Conservation (phyloP, 2,329 filamentous ascomycete genomes). For the Penicillium capsulatum region DNA sequence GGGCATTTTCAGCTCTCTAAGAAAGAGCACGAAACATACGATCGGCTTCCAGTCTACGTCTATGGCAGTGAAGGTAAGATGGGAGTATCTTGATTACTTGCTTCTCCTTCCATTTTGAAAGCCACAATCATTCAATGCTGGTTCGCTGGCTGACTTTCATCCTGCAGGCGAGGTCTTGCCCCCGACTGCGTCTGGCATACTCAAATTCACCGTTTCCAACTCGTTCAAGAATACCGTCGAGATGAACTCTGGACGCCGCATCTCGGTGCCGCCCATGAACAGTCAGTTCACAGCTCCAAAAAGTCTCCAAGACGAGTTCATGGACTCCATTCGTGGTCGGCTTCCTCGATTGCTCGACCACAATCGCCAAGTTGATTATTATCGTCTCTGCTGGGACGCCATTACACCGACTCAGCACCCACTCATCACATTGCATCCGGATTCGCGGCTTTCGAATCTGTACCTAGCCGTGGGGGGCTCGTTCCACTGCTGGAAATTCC, state of each 20-base stretch:
- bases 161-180: slow-evolving; percentile 44
- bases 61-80: slow-evolving; percentile 41
- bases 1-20: slow-evolving; percentile 54
- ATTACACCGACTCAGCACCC: slow-evolving; percentile 61
- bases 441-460: slow-evolving; percentile 49
- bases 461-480: slow-evolving; percentile 61
- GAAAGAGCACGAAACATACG: slow-evolving; percentile 48
- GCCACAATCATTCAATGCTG: too few species aligned
- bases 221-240: slow-evolving; percentile 55
- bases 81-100: not conserved
- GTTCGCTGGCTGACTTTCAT: not conserved
- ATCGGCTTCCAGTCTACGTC: slow-evolving; percentile 53
- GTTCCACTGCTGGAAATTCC: slow-evolving; percentile 63
- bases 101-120: too few species aligned
- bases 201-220: slow-evolving; percentile 60
- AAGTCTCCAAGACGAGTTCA: slow-evolving; percentile 43
- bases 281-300: slow-evolving; percentile 44
- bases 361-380: slow-evolving; percentile 37
- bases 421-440: slow-evolving; percentile 52
- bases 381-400: slow-evolving; percentile 56
- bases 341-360: slow-evolving; percentile 29
- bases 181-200: slow-evolving; percentile 46
- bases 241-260: slow-evolving; percentile 47
- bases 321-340: slow-evolving; percentile 21
- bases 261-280: slow-evolving; percentile 50